Conservation (phyloP, 306 rosid species). For the Prunus kanzakura region DNA sequence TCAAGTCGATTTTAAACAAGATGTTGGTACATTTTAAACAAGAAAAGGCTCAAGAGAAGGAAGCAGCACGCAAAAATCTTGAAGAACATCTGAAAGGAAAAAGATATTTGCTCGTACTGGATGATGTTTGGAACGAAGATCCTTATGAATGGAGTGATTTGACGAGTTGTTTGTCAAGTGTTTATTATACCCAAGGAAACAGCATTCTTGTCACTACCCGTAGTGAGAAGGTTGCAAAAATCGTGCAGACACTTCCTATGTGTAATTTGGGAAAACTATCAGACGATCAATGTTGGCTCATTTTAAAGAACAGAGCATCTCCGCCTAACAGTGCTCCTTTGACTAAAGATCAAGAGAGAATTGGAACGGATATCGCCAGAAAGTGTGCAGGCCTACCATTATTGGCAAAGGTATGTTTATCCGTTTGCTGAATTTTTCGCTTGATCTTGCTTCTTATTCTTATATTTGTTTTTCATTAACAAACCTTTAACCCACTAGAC, state of each 20-base stretch:
- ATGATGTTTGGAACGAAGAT: slow-evolving; percentile 24
- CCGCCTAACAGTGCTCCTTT: background rate
- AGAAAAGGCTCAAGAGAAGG: background rate
- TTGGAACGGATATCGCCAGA: too few species aligned
- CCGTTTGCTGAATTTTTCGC: too few species aligned
- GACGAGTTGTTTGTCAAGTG: background rate
- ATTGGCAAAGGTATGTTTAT: too few species aligned
- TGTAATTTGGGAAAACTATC: background rate
- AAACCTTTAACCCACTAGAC: too few species aligned
- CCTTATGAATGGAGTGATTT: background rate
- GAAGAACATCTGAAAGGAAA: background rate
- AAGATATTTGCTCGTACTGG: slow-evolving; percentile 3
- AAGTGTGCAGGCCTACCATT: too few species aligned
- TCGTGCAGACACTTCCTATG: background rate
- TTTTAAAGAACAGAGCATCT: background rate
- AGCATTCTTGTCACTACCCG: slow-evolving; percentile 12
- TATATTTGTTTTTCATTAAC: too few species aligned
- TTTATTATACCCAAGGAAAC: background rate
- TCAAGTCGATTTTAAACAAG: background rate
- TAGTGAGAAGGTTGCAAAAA: background rate
- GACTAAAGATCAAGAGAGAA: too few species aligned
- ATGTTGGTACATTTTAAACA: background rate
- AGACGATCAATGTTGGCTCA: background rate
- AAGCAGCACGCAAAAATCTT: background rate
- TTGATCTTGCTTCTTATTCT: too few species aligned